Conservation (phyloP, 306 rosid genomes). For the Rosa multiflora region DNA sequence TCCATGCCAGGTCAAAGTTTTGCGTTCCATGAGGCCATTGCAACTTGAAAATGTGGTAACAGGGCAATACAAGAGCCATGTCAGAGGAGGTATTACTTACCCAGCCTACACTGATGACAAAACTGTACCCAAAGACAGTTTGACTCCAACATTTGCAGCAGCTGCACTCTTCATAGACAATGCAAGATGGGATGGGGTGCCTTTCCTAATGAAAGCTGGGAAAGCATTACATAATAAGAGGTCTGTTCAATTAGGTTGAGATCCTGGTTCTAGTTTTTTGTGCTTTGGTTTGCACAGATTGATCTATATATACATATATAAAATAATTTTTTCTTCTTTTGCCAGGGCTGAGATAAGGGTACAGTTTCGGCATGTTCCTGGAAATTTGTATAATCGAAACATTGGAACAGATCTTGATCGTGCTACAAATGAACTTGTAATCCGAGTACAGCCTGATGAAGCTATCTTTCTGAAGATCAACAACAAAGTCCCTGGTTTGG, state of each 20-base stretch:
- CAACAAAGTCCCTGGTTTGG: constrained; percentile 89
- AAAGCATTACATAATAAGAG: constrained; percentile 81
- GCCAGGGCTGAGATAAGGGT: constrained; percentile 90
- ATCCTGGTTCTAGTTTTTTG: background rate
- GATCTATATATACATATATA: background rate
- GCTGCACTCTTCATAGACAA: constrained; percentile 90
- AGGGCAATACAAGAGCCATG: constrained; percentile 89
- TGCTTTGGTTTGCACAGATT: background rate
- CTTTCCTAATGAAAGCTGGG: constrained; percentile 92
- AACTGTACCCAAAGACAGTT: constrained; percentile 81
- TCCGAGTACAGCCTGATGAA: constrained; percentile 92
- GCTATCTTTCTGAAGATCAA: constrained; percentile 85
- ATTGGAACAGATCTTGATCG: constrained; percentile 74
- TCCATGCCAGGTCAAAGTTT: constrained; percentile 75
- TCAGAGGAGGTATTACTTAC: constrained; percentile 68
- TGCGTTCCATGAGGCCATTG: constrained; percentile 85
- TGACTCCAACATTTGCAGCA: constrained; percentile 93
- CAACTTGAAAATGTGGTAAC: constrained; percentile 56
- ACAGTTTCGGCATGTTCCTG: constrained; percentile 92
- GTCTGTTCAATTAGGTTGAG: constrained; percentile 28
- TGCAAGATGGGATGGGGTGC: constrained; percentile 97
- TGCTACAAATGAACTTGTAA: constrained; percentile 84
- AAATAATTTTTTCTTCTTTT: background rate
- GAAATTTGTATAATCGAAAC: constrained; percentile 73
- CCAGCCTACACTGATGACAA: constrained; percentile 76